Evolutionary conservation across 768 basidiomycete species (phyloP), one percentile per base, ranked within the genome.

Genomic region (Phylloporus sp.): DNA sequence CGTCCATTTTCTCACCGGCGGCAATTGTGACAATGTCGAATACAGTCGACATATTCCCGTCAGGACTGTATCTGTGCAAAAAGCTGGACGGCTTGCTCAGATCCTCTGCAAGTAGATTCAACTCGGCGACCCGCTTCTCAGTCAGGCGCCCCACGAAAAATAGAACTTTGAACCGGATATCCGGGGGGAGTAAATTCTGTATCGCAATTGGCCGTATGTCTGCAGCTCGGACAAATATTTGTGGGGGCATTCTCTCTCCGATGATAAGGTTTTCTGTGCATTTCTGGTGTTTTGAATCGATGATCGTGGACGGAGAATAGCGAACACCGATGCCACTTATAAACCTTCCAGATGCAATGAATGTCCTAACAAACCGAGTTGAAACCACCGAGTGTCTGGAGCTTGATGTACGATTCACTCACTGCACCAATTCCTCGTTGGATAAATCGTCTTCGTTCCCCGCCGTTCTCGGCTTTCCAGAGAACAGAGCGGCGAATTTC

Each of bases 401-500:
- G 7, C 18, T 10, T 17, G 9, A 10, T 21, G 34, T 23, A 24
- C 3, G 17, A 21, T 22, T 35, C 6, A 56, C 60, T 22, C 21
- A 68, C 67, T 37, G 53, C 28, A 72, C 46, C 54, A 74, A 73
- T 28, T 71, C 38, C 21, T 65, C 65, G 18, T 70, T 65, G 5
- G 54, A 56, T 27, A 62, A 37, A 18, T 71, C 71, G 14, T 64
- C 64, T 42, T 54, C 58, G 40, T 72, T 64, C n/a, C 60, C 62
- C 28, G 67, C 64, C 5, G 78, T 79, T 26, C 71, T 69, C 5
- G 83, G 80, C 60, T 82, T 83, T 29, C 77, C 78, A 17, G 84
- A 85, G 61, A 85, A 85, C n/a, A 86, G 66, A 14, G 71, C 69
- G 8, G 82, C 72, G 50, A 79, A 81, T 52, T 81, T 62, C 53